Evolutionary conservation across 208 protist genomes (phyloP).

Genomic region (Novymonas esmeraldas): DNA sequence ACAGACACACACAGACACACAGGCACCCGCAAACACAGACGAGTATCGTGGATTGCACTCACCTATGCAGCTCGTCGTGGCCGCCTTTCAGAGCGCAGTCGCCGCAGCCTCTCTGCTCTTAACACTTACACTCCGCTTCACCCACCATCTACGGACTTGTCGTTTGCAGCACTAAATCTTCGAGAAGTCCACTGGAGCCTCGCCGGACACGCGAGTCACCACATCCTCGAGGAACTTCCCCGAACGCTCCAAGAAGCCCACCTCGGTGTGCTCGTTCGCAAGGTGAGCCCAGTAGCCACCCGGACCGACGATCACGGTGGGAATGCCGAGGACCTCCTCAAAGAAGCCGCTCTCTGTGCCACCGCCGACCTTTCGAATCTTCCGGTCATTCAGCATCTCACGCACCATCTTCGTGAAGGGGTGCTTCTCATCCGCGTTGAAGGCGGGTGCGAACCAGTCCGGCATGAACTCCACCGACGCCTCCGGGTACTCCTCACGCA

Average conservation of each 20-base stretch:
- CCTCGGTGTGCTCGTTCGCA: slow-evolving; percentile 35
- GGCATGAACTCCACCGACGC: slow-evolving; percentile 22
- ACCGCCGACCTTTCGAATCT: slow-evolving; percentile 22
- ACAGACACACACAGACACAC: no score
- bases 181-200: no score
- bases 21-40: no score
- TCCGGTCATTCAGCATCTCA: background rate
- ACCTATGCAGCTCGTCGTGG: no score
- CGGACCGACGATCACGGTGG: slow-evolving; percentile 40
- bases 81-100: no score
- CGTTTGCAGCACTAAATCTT: no score
- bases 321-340: slow-evolving; percentile 38
- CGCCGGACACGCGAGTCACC: no score
- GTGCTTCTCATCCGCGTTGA: slow-evolving; percentile 30
- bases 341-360: slow-evolving; percentile 53
- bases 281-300: slow-evolving; percentile 35
- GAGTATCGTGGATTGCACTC: no score
- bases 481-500: slow-evolving; percentile 35
- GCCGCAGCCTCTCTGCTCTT: no score
- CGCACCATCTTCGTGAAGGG: slow-evolving; percentile 34
- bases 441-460: slow-evolving; percentile 11
- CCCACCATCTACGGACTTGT: no score
- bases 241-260: slow-evolving; percentile 24
- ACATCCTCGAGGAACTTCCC: no score
- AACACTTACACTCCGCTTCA: no score